Evolutionary conservation across 2,329 filamentous ascomycete genomes (phyloP).

Genomic region (Saccharata proteae): DNA sequence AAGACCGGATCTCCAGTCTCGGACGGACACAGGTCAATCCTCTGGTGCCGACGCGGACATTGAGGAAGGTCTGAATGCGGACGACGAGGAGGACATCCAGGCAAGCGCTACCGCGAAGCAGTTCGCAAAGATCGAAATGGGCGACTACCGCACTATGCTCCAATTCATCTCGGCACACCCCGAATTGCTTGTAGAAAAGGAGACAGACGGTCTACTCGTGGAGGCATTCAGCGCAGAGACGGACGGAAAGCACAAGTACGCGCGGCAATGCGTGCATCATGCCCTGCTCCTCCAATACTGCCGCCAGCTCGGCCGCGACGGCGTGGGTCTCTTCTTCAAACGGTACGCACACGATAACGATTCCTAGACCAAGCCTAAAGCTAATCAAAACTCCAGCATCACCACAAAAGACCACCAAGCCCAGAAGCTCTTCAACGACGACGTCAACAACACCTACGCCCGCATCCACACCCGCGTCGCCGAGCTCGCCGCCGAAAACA

Average conservation of each 20-base stretch:
- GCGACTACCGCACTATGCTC: slow-evolving; percentile 61
- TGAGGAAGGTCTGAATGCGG: slow-evolving; percentile 40
- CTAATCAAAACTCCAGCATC: slow-evolving; percentile 37
- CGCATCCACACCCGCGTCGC: slow-evolving; percentile 66
- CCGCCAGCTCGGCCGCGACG: slow-evolving; percentile 74
- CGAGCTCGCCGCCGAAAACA: slow-evolving; percentile 56
- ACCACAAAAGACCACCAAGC: slow-evolving; percentile 83
- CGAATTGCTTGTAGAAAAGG: slow-evolving; percentile 65
- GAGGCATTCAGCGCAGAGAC: slow-evolving; percentile 85
- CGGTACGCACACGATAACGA: slow-evolving; percentile 35
- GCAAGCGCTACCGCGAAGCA: slow-evolving; percentile 65
- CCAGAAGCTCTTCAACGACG: slow-evolving; percentile 79
- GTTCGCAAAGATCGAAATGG: slow-evolving; percentile 66
- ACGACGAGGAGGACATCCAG: slow-evolving; percentile 62
- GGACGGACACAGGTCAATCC: slow-evolving; percentile 33
- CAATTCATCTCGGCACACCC: slow-evolving; percentile 72
- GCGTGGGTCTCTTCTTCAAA: slow-evolving; percentile 89
- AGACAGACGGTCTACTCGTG: slow-evolving; percentile 82
- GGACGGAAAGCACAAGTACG: slow-evolving; percentile 61
- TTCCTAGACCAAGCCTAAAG: background rate
- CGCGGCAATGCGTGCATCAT: slow-evolving; percentile 84
- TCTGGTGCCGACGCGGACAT: slow-evolving; percentile 51
- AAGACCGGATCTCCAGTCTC: slow-evolving; percentile 21
- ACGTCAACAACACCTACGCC: slow-evolving; percentile 78
- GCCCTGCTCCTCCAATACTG: slow-evolving; percentile 91